phyloP scores from a whole-genome alignment of 2,329 filamentous ascomycete genomes.

The Stagonosporopsis chrysanthemi region DNA sequence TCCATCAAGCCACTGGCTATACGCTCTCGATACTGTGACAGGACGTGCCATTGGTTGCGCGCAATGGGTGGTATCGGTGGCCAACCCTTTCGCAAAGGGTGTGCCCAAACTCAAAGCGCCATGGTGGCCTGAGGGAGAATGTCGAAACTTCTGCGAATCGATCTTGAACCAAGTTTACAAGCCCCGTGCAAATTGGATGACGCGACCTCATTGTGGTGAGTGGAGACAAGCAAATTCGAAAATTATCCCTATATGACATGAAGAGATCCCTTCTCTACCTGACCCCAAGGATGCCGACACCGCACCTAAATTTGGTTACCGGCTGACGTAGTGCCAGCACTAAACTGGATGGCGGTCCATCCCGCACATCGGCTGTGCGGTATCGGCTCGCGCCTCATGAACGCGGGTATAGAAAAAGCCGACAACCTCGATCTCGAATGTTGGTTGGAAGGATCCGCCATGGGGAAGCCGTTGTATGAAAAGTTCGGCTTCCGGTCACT shows the following conservation, averaged over 20 bases:
- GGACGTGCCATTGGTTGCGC: slow-evolving; percentile 37
- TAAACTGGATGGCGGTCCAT: slow-evolving; percentile 49
- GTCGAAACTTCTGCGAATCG: slow-evolving; percentile 42
- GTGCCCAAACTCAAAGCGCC: slow-evolving; percentile 36
- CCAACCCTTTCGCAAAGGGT: slow-evolving; percentile 44
- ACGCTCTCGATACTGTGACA: slow-evolving; percentile 35
- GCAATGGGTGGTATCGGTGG: slow-evolving; percentile 41
- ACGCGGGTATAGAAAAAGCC: slow-evolving; percentile 42
- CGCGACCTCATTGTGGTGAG: slow-evolving; percentile 44
- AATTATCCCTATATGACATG: slow-evolving; percentile 1
- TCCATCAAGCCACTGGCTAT: slow-evolving; percentile 45
- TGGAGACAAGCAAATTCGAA: slow-evolving; percentile 16
- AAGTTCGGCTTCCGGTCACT: slow-evolving; percentile 41
- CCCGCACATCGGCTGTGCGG: slow-evolving; percentile 47
- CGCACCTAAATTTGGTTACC: slow-evolving; percentile 10
- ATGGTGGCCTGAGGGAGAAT: slow-evolving; percentile 48
- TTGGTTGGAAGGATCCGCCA: slow-evolving; percentile 49
- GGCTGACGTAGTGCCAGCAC: slow-evolving; percentile 34
- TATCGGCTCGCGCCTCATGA: slow-evolving; percentile 48
- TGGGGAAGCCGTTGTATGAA: slow-evolving; percentile 49
- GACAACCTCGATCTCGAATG: slow-evolving; percentile 46
- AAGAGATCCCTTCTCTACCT: neutral
- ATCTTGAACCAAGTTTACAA: slow-evolving; percentile 46
- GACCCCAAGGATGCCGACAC: slow-evolving; percentile 6
- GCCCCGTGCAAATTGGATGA: slow-evolving; percentile 44